Evolutionary conservation across 495 filamentous ascomycete species (phyloP), one percentile per base, ranked within the genome.

Genomic region (Trichoderma reesei): DNA sequence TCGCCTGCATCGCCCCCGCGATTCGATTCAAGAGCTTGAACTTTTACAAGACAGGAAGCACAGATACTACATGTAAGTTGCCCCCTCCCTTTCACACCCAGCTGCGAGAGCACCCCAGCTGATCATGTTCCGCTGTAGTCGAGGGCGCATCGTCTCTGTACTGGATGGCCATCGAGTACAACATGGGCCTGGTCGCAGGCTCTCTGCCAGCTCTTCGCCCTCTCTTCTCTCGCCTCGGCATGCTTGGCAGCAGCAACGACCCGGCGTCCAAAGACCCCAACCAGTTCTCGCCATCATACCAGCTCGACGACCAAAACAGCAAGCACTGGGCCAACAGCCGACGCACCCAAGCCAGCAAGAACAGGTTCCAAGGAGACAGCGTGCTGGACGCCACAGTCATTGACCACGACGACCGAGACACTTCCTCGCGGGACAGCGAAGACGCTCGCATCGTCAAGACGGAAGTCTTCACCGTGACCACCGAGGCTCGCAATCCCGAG

Each of bases 121-220:
- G 11, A 39, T 39, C 1, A 13, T 26, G 3, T 11, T 41, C 26
- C 41, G 61, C 41, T 8, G 9, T 18, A 65, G 64, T 44, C 20
- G 41, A 65, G 18, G 61, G 64, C 31, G 59, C 64, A 54, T 65
- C 64, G 9, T 60, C 64, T 54, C 60, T 65, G 31, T 65, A 65
- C 60, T 65, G 64, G 64, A 60, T 62, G 51, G 38, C 60, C 26
- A 63, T 65, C 38, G 64, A 65, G 36, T 65, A 65, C 26, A 65
- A 65, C 42, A 33, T 65, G 20, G 64, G 64, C 3, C 36, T 65
- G 18, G 26, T 65, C 4, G 59, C 64, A 10, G 64, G 64, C 4
- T 65, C 64, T 26, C 59, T 65, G 3, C 44, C 59, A 37, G 37
- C 11, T 0, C 64, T 65, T 5, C 36, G 56, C n/a, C 64, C 64